phyloP scores from a whole-genome alignment of 768 basidiomycete species.

The Amyloporia xantha region DNA sequence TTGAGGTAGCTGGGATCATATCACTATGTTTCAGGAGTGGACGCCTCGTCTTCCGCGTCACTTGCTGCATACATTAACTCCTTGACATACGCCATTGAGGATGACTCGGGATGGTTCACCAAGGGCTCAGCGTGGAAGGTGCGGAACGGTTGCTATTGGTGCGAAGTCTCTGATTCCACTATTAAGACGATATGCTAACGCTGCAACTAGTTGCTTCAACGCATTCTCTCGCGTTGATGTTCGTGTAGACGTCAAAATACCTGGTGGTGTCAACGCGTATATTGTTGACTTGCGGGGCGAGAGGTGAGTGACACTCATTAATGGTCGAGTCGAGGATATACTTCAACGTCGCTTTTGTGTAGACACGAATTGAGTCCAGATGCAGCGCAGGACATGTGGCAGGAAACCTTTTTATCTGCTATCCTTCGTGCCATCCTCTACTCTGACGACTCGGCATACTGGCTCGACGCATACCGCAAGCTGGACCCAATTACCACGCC shows the following conservation, averaged over 20 bases:
- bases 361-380: constrained; percentile 58
- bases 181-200: not conserved
- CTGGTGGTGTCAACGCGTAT: constrained; percentile 93
- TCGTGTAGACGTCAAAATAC: constrained; percentile 96
- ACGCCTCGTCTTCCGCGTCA: constrained; percentile 95
- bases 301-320: constrained; percentile 45
- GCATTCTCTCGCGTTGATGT: constrained; percentile 97
- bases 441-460: constrained; percentile 90
- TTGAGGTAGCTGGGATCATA: constrained; percentile 78
- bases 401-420: constrained; percentile 95
- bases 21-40: constrained; percentile 97
- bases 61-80: constrained; percentile 98
- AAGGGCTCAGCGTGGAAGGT: constrained; percentile 86
- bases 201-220: constrained; percentile 75
- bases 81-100: constrained; percentile 92
- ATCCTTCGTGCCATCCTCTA: constrained; percentile 88
- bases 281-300: constrained; percentile 93
- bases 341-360: constrained; percentile 1
- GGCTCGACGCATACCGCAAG: constrained; percentile 90
- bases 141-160: constrained; percentile 90
- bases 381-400: constrained; percentile 89
- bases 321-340: not conserved
- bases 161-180: constrained; percentile 19
- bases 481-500: constrained; percentile 88
- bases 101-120: constrained; percentile 87